A percentile compares a stretch with the other conserved stretches of the same genome.
These are phyloP conservation scores for Ophiostoma sp. DNA, from an alignment of 2,329 filamentous ascomycete genomes.

Conservation along the genomic window DNA sequence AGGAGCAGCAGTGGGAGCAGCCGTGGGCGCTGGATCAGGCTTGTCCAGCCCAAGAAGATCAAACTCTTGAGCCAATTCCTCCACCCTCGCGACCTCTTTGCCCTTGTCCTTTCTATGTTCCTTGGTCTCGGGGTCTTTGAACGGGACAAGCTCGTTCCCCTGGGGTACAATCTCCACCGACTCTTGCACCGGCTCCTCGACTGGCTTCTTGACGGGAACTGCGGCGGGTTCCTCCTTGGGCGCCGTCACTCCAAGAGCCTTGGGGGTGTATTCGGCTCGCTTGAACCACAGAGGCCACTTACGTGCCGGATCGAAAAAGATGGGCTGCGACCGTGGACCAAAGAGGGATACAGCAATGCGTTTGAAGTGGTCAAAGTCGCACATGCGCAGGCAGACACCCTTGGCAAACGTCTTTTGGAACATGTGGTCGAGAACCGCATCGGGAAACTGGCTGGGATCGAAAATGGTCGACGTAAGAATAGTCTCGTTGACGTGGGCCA, in stretches of 20 bases:
- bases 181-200: neutral
- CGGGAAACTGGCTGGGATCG: constrained; percentile 31
- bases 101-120: neutral
- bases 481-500: constrained; percentile 35
- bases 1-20: neutral
- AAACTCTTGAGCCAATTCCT: neutral
- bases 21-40: neutral
- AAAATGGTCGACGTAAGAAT: constrained; percentile 36
- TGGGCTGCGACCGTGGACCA: constrained; percentile 29
- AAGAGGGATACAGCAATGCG: constrained; percentile 30
- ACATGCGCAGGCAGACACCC: constrained; percentile 35
- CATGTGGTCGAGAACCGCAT: neutral
- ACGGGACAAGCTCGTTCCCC: neutral
- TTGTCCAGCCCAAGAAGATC: constrained; percentile 21
- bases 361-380: constrained; percentile 28
- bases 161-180: neutral
- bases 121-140: neutral
- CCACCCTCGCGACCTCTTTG: neutral
- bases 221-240: neutral
- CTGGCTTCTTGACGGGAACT: neutral
- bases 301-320: constrained; percentile 28
- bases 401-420: constrained; percentile 32
- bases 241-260: neutral
- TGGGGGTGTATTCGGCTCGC: constrained; percentile 25
- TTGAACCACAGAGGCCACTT: constrained; percentile 27